phyloP scores from a whole-genome alignment of 495 filamentous ascomycete genomes.

The Choiromyces venosus region DNA sequence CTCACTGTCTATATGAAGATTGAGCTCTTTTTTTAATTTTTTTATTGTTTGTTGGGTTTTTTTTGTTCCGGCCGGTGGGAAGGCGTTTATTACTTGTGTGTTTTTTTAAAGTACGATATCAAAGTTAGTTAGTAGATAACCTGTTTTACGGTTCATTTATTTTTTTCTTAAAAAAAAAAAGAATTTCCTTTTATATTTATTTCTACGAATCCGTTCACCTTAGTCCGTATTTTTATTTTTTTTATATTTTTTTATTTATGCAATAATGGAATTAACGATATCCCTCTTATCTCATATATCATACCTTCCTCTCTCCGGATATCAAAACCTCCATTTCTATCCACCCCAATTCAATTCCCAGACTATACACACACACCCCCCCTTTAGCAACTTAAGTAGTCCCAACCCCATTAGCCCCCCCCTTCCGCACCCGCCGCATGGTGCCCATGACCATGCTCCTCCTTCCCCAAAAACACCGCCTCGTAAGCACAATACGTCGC shows the following conservation, averaged over 20 bases:
- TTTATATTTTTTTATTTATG: no score
- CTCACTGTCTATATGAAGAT: not conserved
- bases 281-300: not conserved
- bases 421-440: conserved; percentile 27
- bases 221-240: no score
- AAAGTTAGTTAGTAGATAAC: not conserved
- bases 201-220: not conserved
- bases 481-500: conserved; percentile 83
- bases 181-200: not conserved
- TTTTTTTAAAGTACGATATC: no score
- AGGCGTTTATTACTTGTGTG: not conserved
- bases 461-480: conserved; percentile 73
- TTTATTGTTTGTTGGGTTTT: conserved; percentile 10
- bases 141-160: not conserved
- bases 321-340: not conserved
- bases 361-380: not conserved
- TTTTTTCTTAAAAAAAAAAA: no score
- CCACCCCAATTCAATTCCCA: not conserved
- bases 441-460: conserved; percentile 51
- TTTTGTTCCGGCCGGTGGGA: not conserved
- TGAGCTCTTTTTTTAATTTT: conserved; percentile 7
- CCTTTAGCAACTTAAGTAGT: not conserved
- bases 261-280: not conserved
- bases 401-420: not conserved
- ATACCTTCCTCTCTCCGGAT: not conserved